Percentiles rank a stretch among this genome's conserved stretches.
Conservation (phyloP, 768 basidiomycete genomes). For the Hebeloma cylindrosporum region DNA sequence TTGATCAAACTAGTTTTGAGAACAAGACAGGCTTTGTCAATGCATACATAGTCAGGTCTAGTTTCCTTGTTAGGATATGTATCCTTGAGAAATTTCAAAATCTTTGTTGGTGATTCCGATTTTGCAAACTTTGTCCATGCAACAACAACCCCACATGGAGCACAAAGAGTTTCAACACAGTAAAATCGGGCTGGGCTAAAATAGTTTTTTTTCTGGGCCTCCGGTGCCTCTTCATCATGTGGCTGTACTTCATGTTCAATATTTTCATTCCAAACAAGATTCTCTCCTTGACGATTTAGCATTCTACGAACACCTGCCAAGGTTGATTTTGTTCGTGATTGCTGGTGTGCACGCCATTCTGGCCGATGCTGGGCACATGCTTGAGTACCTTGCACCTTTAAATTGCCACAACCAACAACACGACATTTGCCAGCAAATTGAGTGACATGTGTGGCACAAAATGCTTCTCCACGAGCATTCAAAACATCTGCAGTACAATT, state of each 20-base stretch:
- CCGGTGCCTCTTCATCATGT: conserved; percentile 9
- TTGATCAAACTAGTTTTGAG: conserved; percentile 6
- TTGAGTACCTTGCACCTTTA: conserved; percentile 15
- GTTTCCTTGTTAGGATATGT: conserved; percentile 18
- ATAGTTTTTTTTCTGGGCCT: conserved; percentile 2
- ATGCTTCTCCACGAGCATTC: conserved; percentile 25
- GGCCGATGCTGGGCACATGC: conserved; percentile 24
- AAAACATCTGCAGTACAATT: conserved; percentile 18
- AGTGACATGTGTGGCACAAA: conserved; percentile 22
- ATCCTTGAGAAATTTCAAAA: too few species aligned
- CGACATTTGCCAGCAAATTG: conserved; percentile 20
- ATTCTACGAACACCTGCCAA: conserved; percentile 17
- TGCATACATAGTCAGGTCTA: conserved; percentile 24
- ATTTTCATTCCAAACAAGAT: conserved; percentile 15
- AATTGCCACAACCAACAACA: conserved; percentile 17
- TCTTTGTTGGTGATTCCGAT: conserved; percentile 28
- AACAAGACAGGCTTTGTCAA: conserved; percentile 27
- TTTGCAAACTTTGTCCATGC: conserved; percentile 20
- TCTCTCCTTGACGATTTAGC: conserved; percentile 16
- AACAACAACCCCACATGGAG: conserved; percentile 17
- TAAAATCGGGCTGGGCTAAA: conserved; percentile 14
- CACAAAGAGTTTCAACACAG: conserved; percentile 19
- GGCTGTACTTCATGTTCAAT: conserved; percentile 1
- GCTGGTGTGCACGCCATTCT: conserved; percentile 19
- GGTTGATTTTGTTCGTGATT: conserved; percentile 7